Evolutionary conservation across 2,329 filamentous ascomycete genomes (phyloP), one percentile per base, ranked within the genome.

Genomic region (Ophiostoma ulmi): DNA sequence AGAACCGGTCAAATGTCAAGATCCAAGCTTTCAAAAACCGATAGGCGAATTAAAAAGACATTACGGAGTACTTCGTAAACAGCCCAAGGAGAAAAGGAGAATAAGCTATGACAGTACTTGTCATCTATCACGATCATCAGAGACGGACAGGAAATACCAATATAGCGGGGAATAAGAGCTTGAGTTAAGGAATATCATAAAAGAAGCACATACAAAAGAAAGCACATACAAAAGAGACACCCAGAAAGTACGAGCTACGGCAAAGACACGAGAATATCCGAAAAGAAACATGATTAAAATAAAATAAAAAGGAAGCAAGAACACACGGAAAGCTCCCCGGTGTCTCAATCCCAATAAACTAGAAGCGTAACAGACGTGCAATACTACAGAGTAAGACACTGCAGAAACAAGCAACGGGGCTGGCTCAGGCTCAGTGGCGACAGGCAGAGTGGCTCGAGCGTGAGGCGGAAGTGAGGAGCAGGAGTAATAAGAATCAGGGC

Each of bases 31-130:
- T 26, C n/a, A 17, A 17, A 58, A 58, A 58, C 14, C 5, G 39
- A 14, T 31, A 31, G 22, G 52, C 31, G 22, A 58, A 26, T 13
- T 58, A 26, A 58, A 48, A 48, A 5, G 44, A 48, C 44, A 48
- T 20, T 48, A 7, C 44, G 44, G 10, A 31, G 3, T 31, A 31
- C 31, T 31, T 31, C 3, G 31, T 31, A 31, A 31, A 3, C 0
- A 31, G 31, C 31, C 31, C 31, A 31, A 31, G 31, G 31, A 31
- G 1, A 10, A 39, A 3, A 48, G 44, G 38, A 8, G 11, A 39
- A 48, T n/a, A 48, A 58, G n/a, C 52, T 26, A 58, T 58, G 52
- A 58, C 52, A 58, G 52, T 58, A 58, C 52, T 58, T 58, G 44
- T 58, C n/a, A 26, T 22, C n/a, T 58, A 58, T 26, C 52, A 58